Conservation (phyloP, 306 rosid species). For the Cicer judaicum region DNA sequence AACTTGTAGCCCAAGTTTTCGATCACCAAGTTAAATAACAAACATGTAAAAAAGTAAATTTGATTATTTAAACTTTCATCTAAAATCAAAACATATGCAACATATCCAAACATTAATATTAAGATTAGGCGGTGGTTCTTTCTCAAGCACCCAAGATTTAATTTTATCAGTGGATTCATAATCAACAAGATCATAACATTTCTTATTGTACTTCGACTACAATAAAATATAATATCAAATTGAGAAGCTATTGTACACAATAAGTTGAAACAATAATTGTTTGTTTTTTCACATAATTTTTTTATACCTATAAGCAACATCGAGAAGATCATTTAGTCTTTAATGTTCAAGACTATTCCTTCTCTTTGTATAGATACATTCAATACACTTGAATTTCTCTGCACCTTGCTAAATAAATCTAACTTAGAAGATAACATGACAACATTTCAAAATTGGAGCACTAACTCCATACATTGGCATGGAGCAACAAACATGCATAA, state of each 20-base stretch:
- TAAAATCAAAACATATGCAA: too few species aligned
- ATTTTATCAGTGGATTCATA: too few species aligned
- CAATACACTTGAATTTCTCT: neutral
- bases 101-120: too few species aligned
- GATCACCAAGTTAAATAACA: too few species aligned
- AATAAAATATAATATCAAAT: neutral
- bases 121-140: too few species aligned
- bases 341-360: neutral
- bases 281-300: neutral
- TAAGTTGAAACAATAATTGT: neutral
- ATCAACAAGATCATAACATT: neutral
- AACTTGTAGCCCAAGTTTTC: too few species aligned
- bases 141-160: too few species aligned
- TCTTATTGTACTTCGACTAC: neutral
- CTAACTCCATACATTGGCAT: too few species aligned
- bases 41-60: too few species aligned
- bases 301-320: neutral
- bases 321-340: conserved; percentile 6
- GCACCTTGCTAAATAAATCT: neutral
- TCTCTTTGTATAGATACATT: neutral
- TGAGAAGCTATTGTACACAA: neutral
- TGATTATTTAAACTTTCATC: too few species aligned
- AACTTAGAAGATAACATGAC: neutral
- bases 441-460: neutral
- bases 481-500: too few species aligned